Conservation (phyloP, 2,329 filamentous ascomycete genomes). For the Aspergillus sclerotialis region DNA sequence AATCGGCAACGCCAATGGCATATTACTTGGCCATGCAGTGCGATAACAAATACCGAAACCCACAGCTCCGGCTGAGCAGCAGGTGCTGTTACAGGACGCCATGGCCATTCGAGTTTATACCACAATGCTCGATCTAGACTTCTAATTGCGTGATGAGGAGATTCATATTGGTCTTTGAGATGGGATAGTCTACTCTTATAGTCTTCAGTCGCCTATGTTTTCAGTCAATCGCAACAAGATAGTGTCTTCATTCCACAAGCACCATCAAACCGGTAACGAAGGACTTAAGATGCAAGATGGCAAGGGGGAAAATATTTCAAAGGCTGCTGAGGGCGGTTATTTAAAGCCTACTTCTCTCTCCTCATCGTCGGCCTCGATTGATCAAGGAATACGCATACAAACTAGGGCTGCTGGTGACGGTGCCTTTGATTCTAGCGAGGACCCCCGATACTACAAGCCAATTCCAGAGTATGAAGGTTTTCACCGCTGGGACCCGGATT, state of each 20-base stretch:
- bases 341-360: conserved; percentile 9
- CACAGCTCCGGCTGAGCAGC: too few species aligned
- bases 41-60: too few species aligned
- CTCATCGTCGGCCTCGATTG: conserved; percentile 9
- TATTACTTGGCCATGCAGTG: too few species aligned
- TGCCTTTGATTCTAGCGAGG: conserved; percentile 30
- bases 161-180: neutral
- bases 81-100: too few species aligned
- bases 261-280: too few species aligned
- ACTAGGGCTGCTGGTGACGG: conserved; percentile 12
- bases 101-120: too few species aligned
- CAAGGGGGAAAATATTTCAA: too few species aligned
- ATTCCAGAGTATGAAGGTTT: conserved; percentile 40
- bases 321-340: too few species aligned
- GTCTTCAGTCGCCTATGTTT: neutral
- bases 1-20: too few species aligned
- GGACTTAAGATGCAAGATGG: too few species aligned
- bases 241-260: too few species aligned
- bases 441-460: conserved; percentile 31
- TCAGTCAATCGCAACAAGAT: neutral
- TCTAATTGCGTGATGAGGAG: neutral
- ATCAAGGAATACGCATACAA: conserved; percentile 5
- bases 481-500: conserved; percentile 42
- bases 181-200: neutral
- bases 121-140: too few species aligned